Evolutionary conservation across 345 rosid species (phyloP), one percentile per base, ranked within the genome.

Genomic region (Punica granatum): DNA sequence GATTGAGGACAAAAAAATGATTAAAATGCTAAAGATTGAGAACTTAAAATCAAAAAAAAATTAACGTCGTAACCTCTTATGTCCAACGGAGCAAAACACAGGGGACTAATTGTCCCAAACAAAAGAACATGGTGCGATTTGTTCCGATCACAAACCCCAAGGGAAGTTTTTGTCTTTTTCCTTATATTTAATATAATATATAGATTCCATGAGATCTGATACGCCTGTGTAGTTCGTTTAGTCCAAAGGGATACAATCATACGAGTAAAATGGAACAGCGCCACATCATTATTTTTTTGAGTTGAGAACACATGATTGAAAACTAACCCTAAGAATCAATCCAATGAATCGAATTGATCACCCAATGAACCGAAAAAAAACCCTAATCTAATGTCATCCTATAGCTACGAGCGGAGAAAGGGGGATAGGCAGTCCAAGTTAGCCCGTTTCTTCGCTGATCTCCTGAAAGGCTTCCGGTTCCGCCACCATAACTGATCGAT

Each of bases 381-480:
- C 44, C 30, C 18, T 32, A 39, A 51, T 41, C 70, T 70, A 66
- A 3, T 51, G 15, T 12, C 41, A 28, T 26, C n/a, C 68, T 67
- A 66, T 67, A 72, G 69, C 65, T 80, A 70, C 46, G 33, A 33
- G 49, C 76, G 65, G 70, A 86, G 82, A 71, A 84, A 84, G 59
- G 79, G 78, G n/a, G 78, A 80, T 19, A 90, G 86, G 60, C 76
- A 42, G 66, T 79, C 84, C 62, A 89, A 75, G 66, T 72, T 80
- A 18, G 78, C 66, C 18, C 86, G 80, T 73, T 71, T 80, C 70
- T 78, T 86, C 21, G 81, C 83, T 46, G 71, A 76, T 72, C 96
- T 81, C 77, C 88, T 76, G 73, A 79, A 77, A 36, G 90, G 90
- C 90, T 93, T 93, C 70, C 84, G 79, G 58, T 68, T 84, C 49